These are phyloP conservation scores for Curvularia sp. DNA, from an alignment of 2,329 filamentous ascomycete genomes.

Conservation along the genomic window DNA sequence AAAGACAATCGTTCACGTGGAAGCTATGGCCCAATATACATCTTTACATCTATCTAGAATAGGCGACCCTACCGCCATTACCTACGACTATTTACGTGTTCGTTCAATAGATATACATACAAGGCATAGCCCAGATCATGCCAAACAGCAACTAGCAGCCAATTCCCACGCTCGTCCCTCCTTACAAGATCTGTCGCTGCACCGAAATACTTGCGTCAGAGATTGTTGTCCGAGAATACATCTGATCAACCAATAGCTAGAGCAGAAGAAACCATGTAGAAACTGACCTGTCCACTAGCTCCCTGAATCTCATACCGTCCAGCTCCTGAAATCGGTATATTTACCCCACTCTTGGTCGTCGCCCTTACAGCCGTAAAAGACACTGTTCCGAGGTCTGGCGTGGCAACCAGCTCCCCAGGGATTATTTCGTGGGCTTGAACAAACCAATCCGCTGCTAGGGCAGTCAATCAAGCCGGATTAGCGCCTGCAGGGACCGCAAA, in stretches of 20 bases:
- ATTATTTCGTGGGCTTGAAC: conserved; percentile 36
- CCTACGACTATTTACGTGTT: too few species aligned
- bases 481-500: conserved; percentile 23
- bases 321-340: conserved; percentile 28
- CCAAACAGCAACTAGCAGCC: background rate
- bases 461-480: conserved; percentile 24
- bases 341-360: conserved; percentile 27
- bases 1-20: background rate
- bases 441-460: conserved; percentile 34
- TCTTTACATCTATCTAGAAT: too few species aligned
- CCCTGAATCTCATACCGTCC: conserved; percentile 37
- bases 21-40: too few species aligned
- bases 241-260: conserved; percentile 18
- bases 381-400: conserved; percentile 31
- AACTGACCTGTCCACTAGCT: conserved; percentile 32
- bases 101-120: too few species aligned
- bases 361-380: conserved; percentile 30
- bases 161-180: background rate
- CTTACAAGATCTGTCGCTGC: conserved; percentile 13
- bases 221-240: conserved; percentile 35
- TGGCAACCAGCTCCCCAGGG: conserved; percentile 31
- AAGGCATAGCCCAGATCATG: too few species aligned
- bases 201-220: conserved; percentile 24
- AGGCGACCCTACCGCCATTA: background rate
- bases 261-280: background rate